phyloP scores from a whole-genome alignment of 495 filamentous ascomycete genomes.

The Annulohypoxylon stygium region DNA sequence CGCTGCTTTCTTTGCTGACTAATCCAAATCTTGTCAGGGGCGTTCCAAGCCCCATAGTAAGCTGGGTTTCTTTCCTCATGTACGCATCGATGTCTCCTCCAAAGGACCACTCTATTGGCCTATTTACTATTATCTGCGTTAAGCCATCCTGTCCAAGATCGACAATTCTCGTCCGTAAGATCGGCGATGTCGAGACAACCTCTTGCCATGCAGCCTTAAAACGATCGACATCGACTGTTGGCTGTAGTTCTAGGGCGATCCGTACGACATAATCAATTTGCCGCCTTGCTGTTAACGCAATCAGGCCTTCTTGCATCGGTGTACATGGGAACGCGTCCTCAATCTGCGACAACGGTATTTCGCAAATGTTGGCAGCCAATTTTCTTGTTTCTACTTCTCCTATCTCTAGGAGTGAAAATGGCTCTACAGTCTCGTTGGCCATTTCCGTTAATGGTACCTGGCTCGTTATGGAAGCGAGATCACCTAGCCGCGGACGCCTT shows the following conservation, averaged over 20 bases:
- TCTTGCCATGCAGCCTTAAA: background rate
- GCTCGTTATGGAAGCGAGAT: background rate
- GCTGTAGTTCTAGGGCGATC: background rate
- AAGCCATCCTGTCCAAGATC: background rate
- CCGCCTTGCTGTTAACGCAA: background rate
- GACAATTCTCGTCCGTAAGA: constrained; percentile 3
- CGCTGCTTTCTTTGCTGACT: background rate
- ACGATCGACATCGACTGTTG: background rate
- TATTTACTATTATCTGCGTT: background rate
- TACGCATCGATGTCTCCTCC: background rate
- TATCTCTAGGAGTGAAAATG: background rate
- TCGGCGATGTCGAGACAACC: background rate
- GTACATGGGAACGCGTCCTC: constrained; percentile 10
- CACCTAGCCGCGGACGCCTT: background rate
- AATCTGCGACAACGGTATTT: background rate
- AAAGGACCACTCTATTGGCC: background rate
- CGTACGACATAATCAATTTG: background rate
- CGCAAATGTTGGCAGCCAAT: background rate
- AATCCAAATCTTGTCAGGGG: background rate
- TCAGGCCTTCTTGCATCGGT: constrained; percentile 1
- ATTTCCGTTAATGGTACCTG: background rate
- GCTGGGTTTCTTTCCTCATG: background rate
- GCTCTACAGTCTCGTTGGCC: background rate
- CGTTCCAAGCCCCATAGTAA: background rate
- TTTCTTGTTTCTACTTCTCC: background rate